phyloP scores from a whole-genome alignment of 164 flowering plant genomes.

The Stephania japonica region DNA sequence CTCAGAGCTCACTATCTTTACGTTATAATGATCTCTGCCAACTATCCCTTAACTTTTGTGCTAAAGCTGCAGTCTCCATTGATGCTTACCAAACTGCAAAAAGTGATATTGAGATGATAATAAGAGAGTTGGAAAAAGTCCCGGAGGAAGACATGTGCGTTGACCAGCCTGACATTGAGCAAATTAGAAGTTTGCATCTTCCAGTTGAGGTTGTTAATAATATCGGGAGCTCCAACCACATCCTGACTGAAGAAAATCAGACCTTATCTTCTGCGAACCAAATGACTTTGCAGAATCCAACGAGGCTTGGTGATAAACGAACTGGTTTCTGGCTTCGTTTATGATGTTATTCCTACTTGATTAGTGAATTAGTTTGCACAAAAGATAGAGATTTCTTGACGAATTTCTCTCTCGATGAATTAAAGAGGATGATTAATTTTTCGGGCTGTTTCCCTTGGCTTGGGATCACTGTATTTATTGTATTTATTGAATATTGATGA shows the following conservation, averaged over 20 bases:
- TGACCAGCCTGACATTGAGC: slow-evolving; percentile 15
- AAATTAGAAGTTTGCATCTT: slow-evolving; percentile 11
- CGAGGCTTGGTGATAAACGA: slow-evolving; percentile 15
- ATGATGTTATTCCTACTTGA: slow-evolving; percentile 9
- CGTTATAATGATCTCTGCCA: slow-evolving; percentile 16
- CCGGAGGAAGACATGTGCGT: slow-evolving; percentile 14
- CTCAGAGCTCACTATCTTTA: slow-evolving; percentile 9
- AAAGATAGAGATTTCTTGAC: background rate
- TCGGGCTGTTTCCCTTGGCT: no score
- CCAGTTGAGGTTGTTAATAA: slow-evolving; percentile 10
- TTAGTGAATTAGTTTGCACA: background rate
- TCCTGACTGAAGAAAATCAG: slow-evolving; percentile 13
- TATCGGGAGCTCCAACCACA: slow-evolving; percentile 14
- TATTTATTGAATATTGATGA: background rate
- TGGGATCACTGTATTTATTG: background rate
- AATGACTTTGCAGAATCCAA: slow-evolving; percentile 15
- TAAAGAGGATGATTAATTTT: background rate
- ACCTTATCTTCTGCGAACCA: slow-evolving; percentile 13
- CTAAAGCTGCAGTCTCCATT: slow-evolving; percentile 13
- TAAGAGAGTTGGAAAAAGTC: slow-evolving; percentile 16
- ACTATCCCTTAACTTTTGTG: slow-evolving; percentile 16
- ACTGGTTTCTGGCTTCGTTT: slow-evolving; percentile 21
- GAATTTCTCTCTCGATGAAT: background rate
- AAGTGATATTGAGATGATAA: slow-evolving; percentile 13
- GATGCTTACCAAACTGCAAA: slow-evolving; percentile 12